These are phyloP conservation scores for Setaria viridis DNA, from an alignment of 202 grass and related monocot species.

Conservation along the genomic window DNA sequence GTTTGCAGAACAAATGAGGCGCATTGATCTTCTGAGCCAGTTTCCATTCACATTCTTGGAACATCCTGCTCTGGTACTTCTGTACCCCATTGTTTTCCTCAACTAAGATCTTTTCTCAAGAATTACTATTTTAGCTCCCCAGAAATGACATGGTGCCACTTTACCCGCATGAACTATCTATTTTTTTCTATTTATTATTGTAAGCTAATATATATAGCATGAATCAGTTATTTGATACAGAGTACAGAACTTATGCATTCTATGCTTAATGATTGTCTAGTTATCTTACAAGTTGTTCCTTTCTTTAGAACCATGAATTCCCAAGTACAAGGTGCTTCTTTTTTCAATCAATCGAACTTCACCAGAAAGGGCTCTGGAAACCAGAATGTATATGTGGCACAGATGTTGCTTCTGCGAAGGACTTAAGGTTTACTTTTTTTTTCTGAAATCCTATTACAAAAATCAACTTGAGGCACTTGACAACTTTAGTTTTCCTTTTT, in stretches of 20 bases:
- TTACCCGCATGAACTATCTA: neutral
- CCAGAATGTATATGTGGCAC: conserved; percentile 76
- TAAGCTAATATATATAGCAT: conserved; percentile 1
- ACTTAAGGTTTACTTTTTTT: conserved; percentile 57
- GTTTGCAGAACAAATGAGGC: conserved; percentile 76
- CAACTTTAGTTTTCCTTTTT: neutral
- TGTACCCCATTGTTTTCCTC: conserved; percentile 22
- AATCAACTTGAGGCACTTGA: neutral
- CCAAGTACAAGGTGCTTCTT: conserved; percentile 55
- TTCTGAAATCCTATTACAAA: neutral
- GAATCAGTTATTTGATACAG: neutral
- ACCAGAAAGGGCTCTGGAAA: conserved; percentile 81
- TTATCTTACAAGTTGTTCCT: conserved; percentile 46
- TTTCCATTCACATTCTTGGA: conserved; percentile 87
- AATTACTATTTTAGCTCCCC: conserved; percentile 10
- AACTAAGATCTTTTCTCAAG: neutral
- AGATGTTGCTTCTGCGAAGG: conserved; percentile 47
- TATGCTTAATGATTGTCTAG: conserved; percentile 27
- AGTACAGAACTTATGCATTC: conserved; percentile 26
- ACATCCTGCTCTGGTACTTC: conserved; percentile 50
- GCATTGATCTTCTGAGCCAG: conserved; percentile 53
- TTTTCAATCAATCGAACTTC: conserved; percentile 72
- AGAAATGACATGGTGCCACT: conserved; percentile 24
- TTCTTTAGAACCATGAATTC: conserved; percentile 44
- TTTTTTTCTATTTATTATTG: neutral